Percentiles rank a stretch among this genome's conserved stretches.
Evolutionary conservation across 306 rosid species (phyloP).

Genomic region (Alnus glutinosa): DNA sequence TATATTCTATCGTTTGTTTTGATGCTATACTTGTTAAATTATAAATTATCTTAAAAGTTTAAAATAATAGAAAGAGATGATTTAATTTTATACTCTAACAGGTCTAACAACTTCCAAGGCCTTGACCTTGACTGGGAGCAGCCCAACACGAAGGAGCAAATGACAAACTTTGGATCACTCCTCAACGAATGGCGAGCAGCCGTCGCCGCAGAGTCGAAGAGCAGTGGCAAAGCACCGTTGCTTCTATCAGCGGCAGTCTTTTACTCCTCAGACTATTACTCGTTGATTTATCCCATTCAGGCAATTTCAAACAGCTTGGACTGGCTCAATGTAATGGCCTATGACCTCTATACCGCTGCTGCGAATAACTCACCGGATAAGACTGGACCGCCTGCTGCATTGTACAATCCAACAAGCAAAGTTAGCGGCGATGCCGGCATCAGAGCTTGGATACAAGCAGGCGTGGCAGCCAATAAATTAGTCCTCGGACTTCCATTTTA

Average conservation of each 20-base stretch:
- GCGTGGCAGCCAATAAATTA: constrained; percentile 30
- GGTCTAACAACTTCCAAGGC: constrained; percentile 32
- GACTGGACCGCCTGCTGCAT: constrained; percentile 35
- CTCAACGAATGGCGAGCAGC: constrained; percentile 46
- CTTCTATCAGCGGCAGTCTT: constrained; percentile 40
- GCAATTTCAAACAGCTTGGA: constrained; percentile 6
- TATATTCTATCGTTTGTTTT: no score
- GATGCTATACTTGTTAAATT: no score
- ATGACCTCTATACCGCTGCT: constrained; percentile 40
- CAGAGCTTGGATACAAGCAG: constrained; percentile 22
- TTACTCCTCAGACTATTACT: constrained; percentile 20
- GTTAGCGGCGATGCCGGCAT: constrained; percentile 21
- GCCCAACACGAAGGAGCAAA: constrained; percentile 25
- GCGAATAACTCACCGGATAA: constrained; percentile 3
- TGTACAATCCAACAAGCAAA: constrained; percentile 17
- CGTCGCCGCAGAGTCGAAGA: constrained; percentile 25
- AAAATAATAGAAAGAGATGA: no score
- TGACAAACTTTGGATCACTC: constrained; percentile 40
- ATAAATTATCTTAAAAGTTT: no score
- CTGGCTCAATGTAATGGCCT: constrained; percentile 27
- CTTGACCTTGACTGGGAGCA: constrained; percentile 55
- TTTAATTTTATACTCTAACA: no score
- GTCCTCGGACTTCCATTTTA: constrained; percentile 41
- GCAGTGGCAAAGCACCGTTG: constrained; percentile 18
- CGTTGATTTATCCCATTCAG: constrained; percentile 21